Evolutionary conservation across 2,329 filamentous ascomycete genomes (phyloP), one percentile per base, ranked within the genome.

Genomic region (Teratosphaeria pseudoeucalypti): DNA sequence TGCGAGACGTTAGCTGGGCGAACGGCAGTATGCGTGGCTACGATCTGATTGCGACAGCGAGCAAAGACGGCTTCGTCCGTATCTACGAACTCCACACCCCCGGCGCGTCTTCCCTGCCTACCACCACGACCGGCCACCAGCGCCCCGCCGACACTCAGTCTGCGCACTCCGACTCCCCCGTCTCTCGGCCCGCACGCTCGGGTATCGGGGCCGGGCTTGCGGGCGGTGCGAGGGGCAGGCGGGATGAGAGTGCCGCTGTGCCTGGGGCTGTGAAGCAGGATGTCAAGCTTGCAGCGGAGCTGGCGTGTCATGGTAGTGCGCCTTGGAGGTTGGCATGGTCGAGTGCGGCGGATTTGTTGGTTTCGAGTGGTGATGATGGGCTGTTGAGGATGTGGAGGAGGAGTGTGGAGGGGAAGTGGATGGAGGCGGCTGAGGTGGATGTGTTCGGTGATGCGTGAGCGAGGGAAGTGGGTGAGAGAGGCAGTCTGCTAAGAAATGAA

Each of bases 1-100:
- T 72, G 6, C 82, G 92, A 55, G 92, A 96, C 71, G 83, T 96
- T 1, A 87, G 90, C 2, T 99, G 94, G 94, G 90, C 92, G 0
- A 88, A 91, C 55, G 92, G 91, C 12, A 95, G 91, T 64, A 90
- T 95, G 67, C 80, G 92, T 47, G 92, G 92, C 1, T 92, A 90
- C 72, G 94, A 99, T 72, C 82, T 92, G 60, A 82, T 97, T 66
- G 94, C 92, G 2, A 95, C 92, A 6, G 92, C 91, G 2, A 94
- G 90, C 71, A 95, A 95, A 73, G 94, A 99, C 71, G 92, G 94
- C 2, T 86, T 85, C 66, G 85, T 96, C 49, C 83, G 92, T 49
- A 87, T 99, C n/a, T 96, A 95, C 70, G 85, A 92, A 67, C 73
- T 95, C 19, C 84, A 86, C 39, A 88, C 87, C 67, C 63, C 75